Base-by-base conservation (phyloP, 2,329 filamentous ascomycete genomes). In the Aspergillus candidus region DNA sequence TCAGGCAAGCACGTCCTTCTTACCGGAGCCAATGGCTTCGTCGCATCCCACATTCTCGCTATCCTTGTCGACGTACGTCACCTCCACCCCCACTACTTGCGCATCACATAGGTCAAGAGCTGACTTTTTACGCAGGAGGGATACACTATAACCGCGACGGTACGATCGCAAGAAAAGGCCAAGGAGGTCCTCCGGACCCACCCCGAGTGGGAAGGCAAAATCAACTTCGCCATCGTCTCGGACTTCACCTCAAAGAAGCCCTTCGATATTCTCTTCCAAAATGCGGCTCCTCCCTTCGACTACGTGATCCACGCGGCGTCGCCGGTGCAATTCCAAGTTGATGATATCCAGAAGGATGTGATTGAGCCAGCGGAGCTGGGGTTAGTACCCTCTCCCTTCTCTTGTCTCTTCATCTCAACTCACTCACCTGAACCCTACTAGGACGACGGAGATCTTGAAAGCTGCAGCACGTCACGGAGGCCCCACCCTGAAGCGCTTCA, bases 231-330 rank as follows among this genome's bases (percentile, higher is more conserved):
- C 29, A 68, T 77, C 1, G 71, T 76, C 2, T 22, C 53, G 2
- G 53, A 58, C 13, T 49, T 57, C 11, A 56, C 51, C 8, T 37
- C 45, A 2, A 13, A 49, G 64, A 51, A 70, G 61, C 69, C 60
- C 4, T 71, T 74, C 1, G 72, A 70, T 40, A 11, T 41, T 7
- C 4, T 53, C 2, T 55, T 53, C 17, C 4, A 48, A 11, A 38
- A 41, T 7, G 6, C 39, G 32, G 43, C 35, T 11, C 30, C 6
- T 11, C 18, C 63, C 1, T 55, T 81, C 41, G 72, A 78, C 44
- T 74, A 74, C 38, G 77, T 82, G 32, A 66, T 82, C 41, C 79
- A 83, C 66, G 80, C 78, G 2, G 79, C 79, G 0, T 79, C 76
- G 39, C 79, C 79, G 0, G 76, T 82, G 59, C 76, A 78, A 55